These are phyloP conservation scores for Galeopsis tetrahit DNA, from an alignment of 257 asterid species.

Conservation along the genomic window DNA sequence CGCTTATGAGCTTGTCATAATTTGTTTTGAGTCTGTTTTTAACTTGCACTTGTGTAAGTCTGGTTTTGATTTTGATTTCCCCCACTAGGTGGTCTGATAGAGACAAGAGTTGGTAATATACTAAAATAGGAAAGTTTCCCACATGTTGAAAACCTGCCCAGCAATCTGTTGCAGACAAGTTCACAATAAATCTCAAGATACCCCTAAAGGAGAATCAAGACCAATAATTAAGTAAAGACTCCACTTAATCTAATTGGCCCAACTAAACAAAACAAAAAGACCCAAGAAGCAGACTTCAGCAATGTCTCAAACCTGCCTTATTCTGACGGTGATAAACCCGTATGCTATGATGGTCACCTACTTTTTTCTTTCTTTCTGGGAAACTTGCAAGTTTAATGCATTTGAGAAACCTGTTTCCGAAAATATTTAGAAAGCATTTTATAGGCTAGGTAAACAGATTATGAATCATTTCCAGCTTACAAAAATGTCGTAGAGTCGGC, in stretches of 20 bases:
- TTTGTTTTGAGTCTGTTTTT: conserved; percentile 22
- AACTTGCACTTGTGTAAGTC: not conserved
- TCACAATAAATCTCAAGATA: not conserved
- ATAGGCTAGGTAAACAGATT: conserved; percentile 2
- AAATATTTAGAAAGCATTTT: not conserved
- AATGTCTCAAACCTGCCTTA: not conserved
- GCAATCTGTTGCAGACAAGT: not conserved
- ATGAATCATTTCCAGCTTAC: not conserved
- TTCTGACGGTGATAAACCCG: not conserved
- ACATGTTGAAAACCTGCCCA: not conserved
- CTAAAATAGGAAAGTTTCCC: not conserved
- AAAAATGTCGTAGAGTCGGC: conserved; percentile 14
- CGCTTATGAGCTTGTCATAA: conserved; percentile 26
- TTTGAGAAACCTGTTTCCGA: not conserved
- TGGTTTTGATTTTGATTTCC: not conserved
- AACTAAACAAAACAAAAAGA: not conserved
- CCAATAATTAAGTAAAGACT: not conserved
- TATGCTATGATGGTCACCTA: not conserved
- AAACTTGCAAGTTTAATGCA: conserved; percentile 2
- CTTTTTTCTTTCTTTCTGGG: not conserved
- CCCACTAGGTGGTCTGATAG: not conserved
- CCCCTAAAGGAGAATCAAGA: not conserved
- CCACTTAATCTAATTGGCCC: not conserved
- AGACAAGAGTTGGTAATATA: not conserved
- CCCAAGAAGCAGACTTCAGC: not conserved